Percentiles rank a stretch among this genome's conserved stretches.
phyloP scores from a whole-genome alignment of 1,284 basidiomycete genomes.

The Puccinia horiana region DNA sequence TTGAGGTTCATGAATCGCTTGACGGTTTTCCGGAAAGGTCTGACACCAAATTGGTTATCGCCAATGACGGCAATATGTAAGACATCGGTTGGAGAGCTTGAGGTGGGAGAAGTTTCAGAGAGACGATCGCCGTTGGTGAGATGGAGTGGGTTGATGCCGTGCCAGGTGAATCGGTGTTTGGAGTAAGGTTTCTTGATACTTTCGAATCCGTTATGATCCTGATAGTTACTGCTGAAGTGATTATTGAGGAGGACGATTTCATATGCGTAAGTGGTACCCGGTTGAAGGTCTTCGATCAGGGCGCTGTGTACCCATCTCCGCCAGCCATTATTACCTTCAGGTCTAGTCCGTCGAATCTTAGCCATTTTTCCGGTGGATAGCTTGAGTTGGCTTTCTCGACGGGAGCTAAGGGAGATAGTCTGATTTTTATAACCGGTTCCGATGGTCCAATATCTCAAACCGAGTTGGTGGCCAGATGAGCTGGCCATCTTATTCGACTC shows the following conservation, averaged over 20 bases:
- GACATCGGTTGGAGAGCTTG: constrained; percentile 20
- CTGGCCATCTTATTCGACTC: constrained; percentile 50
- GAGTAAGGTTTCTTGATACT: constrained; percentile 18
- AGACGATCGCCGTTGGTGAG: neutral
- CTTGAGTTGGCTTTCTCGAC: neutral
- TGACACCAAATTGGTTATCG: constrained; percentile 55
- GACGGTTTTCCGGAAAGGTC: constrained; percentile 51
- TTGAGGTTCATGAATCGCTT: constrained; percentile 36
- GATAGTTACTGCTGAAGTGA: neutral
- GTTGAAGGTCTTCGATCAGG: constrained; percentile 9
- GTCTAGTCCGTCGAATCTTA: constrained; percentile 15
- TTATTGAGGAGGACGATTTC: constrained; percentile 34
- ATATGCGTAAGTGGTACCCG: constrained; percentile 49
- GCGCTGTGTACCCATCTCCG: constrained; percentile 50
- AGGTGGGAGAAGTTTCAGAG: neutral
- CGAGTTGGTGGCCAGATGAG: constrained; percentile 34
- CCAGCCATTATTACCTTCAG: constrained; percentile 8
- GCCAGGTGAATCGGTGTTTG: constrained; percentile 29
- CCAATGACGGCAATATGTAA: constrained; percentile 51
- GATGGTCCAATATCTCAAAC: neutral
- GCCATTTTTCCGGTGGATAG: neutral
- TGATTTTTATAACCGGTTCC: neutral
- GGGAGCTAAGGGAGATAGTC: neutral
- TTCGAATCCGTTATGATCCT: neutral
- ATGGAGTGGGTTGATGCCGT: constrained; percentile 48